These are phyloP conservation scores for Rosellinia necatrix DNA, from an alignment of 2,329 filamentous ascomycete genomes.

Conservation along the genomic window DNA sequence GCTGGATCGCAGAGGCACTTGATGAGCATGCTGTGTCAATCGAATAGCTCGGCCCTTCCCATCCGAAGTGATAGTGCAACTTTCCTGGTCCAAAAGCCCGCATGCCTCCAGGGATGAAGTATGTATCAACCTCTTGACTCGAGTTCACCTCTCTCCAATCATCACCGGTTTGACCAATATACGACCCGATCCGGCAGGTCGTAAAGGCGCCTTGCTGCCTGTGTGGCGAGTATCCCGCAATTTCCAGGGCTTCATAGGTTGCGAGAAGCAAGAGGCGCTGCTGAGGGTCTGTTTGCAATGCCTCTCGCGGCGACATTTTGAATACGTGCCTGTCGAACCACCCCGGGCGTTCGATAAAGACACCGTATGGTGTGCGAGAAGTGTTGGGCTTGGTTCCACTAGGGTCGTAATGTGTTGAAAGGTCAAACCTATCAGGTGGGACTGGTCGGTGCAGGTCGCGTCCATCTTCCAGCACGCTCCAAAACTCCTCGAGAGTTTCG, in stretches of 20 bases:
- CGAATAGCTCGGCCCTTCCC: constrained; percentile 36
- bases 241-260: constrained; percentile 70
- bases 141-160: constrained; percentile 66
- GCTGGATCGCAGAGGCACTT: constrained; percentile 30
- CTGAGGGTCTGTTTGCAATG: constrained; percentile 60
- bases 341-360: constrained; percentile 24
- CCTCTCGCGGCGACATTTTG: constrained; percentile 33
- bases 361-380: constrained; percentile 19
- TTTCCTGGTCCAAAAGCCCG: constrained; percentile 44
- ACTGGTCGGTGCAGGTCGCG: constrained; percentile 26
- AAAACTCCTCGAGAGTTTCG: constrained; percentile 26
- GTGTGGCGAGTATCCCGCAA: constrained; percentile 50
- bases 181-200: constrained; percentile 23
- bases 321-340: constrained; percentile 31
- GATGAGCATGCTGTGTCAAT: constrained; percentile 41
- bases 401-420: constrained; percentile 22
- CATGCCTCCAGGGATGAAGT: constrained; percentile 43
- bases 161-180: constrained; percentile 27
- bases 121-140: constrained; percentile 58
- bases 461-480: constrained; percentile 25
- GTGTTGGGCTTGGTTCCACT: constrained; percentile 20
- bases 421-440: constrained; percentile 20
- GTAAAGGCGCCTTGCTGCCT: constrained; percentile 18
- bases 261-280: constrained; percentile 67
- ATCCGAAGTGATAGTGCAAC: constrained; percentile 43